A percentile compares a stretch with the other conserved stretches of the same genome.
Evolutionary conservation across 805 yeast genomes (phyloP).

Genomic region (Candida silvicultrix): DNA sequence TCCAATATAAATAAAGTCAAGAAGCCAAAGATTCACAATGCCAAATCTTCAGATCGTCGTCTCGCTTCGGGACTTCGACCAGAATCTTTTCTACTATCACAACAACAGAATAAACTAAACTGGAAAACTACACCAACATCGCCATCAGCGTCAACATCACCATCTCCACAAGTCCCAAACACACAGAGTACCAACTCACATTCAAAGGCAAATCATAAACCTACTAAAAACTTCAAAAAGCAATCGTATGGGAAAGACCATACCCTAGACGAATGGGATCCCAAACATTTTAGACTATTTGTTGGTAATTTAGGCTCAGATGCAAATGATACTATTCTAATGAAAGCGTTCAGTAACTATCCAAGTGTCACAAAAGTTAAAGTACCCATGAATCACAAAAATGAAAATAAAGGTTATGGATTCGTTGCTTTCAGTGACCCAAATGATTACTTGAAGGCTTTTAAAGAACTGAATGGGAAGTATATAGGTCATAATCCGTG

Average conservation of each 20-base stretch:
- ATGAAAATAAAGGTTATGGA: constrained; percentile 58
- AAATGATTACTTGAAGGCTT: constrained; percentile 63
- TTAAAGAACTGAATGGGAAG: constrained; percentile 71
- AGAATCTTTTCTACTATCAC: constrained; percentile 35
- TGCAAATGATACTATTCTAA: constrained; percentile 51
- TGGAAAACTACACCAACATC: too few species aligned
- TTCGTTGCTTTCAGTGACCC: constrained; percentile 63
- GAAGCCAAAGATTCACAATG: constrained; percentile 13
- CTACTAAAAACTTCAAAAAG: constrained; percentile 1
- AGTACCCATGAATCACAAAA: constrained; percentile 45
- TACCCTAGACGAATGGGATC: constrained; percentile 56
- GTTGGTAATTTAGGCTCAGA: constrained; percentile 72
- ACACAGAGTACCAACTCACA: neutral
- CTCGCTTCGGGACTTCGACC: constrained; percentile 42
- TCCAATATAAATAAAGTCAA: constrained; percentile 5
- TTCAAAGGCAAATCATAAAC: neutral
- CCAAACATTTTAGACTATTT: constrained; percentile 62
- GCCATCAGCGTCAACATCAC: too few species aligned
- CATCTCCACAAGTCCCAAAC: constrained; percentile 1
- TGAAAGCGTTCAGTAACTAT: constrained; percentile 47
- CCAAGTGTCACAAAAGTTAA: constrained; percentile 49
- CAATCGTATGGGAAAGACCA: constrained; percentile 25
- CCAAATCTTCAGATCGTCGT: constrained; percentile 47
- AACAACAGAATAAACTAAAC: constrained; percentile 17
- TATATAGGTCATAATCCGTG: constrained; percentile 73